A percentile compares a stretch with the other conserved stretches of the same genome.
Evolutionary conservation across 192 early-diverging fungal genomes (phyloP).

Genomic region (Dissophora globulifera): DNA sequence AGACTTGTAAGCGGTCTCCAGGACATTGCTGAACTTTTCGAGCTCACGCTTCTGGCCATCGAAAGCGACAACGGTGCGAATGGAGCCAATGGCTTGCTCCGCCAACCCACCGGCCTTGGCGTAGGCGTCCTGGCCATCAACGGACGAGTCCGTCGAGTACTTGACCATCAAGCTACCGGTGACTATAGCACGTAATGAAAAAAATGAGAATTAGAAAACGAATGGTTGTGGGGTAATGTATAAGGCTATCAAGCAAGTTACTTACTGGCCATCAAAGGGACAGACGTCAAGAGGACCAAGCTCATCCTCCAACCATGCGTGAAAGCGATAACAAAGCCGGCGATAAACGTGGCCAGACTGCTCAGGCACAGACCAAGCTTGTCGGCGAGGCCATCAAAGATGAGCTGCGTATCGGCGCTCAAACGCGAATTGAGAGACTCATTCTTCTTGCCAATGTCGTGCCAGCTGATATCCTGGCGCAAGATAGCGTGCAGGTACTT

Average conservation of each 20-base stretch:
- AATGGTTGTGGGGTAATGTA: background rate
- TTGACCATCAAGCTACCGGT: constrained; percentile 67
- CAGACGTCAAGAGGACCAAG: constrained; percentile 79
- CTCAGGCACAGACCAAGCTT: constrained; percentile 82
- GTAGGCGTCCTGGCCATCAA: constrained; percentile 73
- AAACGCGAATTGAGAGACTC: constrained; percentile 90
- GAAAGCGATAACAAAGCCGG: constrained; percentile 84
- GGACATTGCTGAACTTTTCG: constrained; percentile 46
- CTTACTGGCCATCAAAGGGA: constrained; percentile 75
- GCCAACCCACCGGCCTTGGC: constrained; percentile 87
- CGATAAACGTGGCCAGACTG: constrained; percentile 72
- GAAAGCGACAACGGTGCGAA: constrained; percentile 92
- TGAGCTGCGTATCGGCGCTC: constrained; percentile 83
- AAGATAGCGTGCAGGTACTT: constrained; percentile 81
- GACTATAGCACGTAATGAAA: constrained; percentile 7
- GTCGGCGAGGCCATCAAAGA: constrained; percentile 90
- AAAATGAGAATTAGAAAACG: background rate
- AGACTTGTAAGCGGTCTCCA: constrained; percentile 68
- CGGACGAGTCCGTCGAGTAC: constrained; percentile 56
- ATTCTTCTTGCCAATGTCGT: constrained; percentile 75
- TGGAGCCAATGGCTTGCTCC: constrained; percentile 82
- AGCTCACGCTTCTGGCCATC: constrained; percentile 78
- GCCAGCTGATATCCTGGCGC: constrained; percentile 89
- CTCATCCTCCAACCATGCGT: constrained; percentile 83
- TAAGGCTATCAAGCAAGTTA: background rate